Evolutionary conservation across 2,329 filamentous ascomycete species (phyloP), one percentile per base, ranked within the genome.

Genomic region (Aaosphaeria pasadenensis): DNA sequence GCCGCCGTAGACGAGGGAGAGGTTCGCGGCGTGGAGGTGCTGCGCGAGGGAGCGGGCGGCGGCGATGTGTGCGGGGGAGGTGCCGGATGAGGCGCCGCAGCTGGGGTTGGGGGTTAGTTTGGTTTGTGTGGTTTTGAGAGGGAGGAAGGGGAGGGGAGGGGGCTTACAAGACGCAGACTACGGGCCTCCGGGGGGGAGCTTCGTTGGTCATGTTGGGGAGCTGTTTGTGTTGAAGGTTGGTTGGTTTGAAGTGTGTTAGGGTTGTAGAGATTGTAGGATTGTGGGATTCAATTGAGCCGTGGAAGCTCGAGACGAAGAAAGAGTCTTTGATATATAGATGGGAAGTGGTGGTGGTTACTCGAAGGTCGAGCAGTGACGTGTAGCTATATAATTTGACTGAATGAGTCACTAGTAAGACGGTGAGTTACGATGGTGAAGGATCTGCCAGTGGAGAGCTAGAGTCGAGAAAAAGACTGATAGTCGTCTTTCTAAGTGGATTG

Each of bases 1-100:
- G 58, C 94, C 94, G 58, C 94, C 94, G 71, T 97, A 99, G 55
- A 97, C 91, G 39, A 99, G 83, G 7, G 82, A 80, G 62, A 95
- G 90, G 68, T 89, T 85, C 64, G 88, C 81, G 44, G 81, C 78
- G 66, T 91, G 87, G 74, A 97, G 87, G 55, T 80, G 77, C 32
- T 76, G 76, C 46, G 87, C 92, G 11, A 97, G 84, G 30, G 82
- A 74, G 36, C 86, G 86, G 3, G 94, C 94, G 6, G 90, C 85
- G 67, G 85, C 84, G 62, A 95, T 73, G 71, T 96, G 89, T 4
- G 79, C 79, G 11, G 89, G 85, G 53, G 83, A 86, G 44, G 78
- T 84, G 43, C 94, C 94, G 11, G 80, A 71, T 6, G 83, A 86
- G 45, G 94, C 84, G 65, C 92, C 94, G 76, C 94, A 97, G 81